Evolutionary conservation across 2,329 filamentous ascomycete genomes (phyloP), one percentile per base, ranked within the genome.

Genomic region (Calonectria hongkongensis): DNA sequence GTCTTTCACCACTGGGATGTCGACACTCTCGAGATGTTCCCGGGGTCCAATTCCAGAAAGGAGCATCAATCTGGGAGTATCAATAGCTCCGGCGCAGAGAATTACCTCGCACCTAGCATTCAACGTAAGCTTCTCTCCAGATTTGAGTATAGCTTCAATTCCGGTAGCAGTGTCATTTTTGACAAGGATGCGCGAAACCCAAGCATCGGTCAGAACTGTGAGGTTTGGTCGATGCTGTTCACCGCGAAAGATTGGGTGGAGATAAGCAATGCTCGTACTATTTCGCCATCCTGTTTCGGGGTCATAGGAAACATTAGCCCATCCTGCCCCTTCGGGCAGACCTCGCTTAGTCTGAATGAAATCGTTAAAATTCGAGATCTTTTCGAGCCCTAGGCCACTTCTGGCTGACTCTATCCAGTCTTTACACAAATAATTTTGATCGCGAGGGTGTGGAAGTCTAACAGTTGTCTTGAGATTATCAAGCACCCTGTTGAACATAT

Each of bases 141-240:
- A 25, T 12, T 43, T 21, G n/a, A 30, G 3, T 4, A 51, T 51
- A 10, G 41, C 21, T 27, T 48, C 36, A 56, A 95, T 86, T 74
- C 93, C 92, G 30, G 88, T 92, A 72, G 94, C 94, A 63, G 87
- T 89, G 79, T 90, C 89, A 74, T 88, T 89, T 54, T 85, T 83
- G 62, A 95, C 87, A 78, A 95, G 94, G 81, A 96, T 86, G 81
- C 92, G 93, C 81, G 89, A 92, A 72, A 96, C 94, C 93, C 94
- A 95, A 43, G 94, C 92, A 79, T 95, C 92, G 81, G 93, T 95
- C 73, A 96, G 87, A 72, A 96, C 89, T 8, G 30, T 51, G 28
- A 66, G 30, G 47, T 66, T 66, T 6, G 63, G 63, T 18, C 63
- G 65, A 4, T 56, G 54, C n/a, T 67, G 63, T 2, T 71, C 63